Evolutionary conservation across 108 stramenopile species (phyloP), one percentile per base, ranked within the genome.

Genomic region (Skeletonema tropicum): DNA sequence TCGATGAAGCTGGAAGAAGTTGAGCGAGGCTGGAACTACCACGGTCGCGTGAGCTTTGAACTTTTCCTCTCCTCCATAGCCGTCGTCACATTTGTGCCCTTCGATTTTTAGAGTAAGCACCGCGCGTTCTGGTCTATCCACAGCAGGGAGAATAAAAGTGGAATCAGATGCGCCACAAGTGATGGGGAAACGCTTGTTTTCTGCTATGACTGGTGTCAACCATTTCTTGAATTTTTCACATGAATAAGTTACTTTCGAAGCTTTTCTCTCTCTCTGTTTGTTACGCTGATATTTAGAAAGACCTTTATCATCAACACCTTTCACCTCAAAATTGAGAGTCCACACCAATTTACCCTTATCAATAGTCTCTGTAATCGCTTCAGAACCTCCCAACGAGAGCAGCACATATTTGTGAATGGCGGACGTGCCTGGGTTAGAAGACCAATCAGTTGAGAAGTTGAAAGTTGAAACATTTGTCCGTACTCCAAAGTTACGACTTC

Each of bases 151-250:
- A 52, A 52, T 6, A 52, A 52, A 52, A 25, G 49, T 52, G 49
- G 49, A 52, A 23, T 52, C 49, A 52, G 49, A 52, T 21, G 49
- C 49, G 19, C 49, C 49, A 21, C 49, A 52, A 9, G 49, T 52
- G 6, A 52, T 52, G 49, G 49, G 49, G 2, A 52, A 19, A 21
- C 6, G 21, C 23, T 52, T 52, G 19, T 52, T 52, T 15, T 52
- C 49, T 5, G 49, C 49, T 2, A 52, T 21, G 19, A 52, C 49
- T 21, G 49, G 49, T 19, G 19, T 52, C 5, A 52, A 5, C 17
- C 3, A 9, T 8, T 3, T 9, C 19, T 52, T 52, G 49, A 52
- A 52, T 21, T 23, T 9, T 5, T 8, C 6, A 19, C 49, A 52
- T 52, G 4, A 3, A 5, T 0, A 0, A 52, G 21, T 21, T 23